Evolutionary conservation across 202 grass and related monocot genomes (phyloP), one percentile per base, ranked within the genome.

Genomic region (Dendrocalamus latiflorus): DNA sequence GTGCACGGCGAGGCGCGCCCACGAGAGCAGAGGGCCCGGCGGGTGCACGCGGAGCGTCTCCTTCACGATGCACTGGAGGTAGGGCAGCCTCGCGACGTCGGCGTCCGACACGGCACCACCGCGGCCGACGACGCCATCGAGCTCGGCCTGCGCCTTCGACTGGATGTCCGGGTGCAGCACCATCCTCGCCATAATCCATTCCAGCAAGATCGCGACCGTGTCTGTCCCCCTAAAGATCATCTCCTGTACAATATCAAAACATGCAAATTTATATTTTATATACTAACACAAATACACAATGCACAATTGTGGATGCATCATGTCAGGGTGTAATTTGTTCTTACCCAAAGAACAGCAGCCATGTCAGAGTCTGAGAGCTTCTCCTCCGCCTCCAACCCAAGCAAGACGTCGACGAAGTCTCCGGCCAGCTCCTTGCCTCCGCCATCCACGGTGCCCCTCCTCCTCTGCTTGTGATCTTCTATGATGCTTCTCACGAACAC

Each of bases 161-260:
- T 97, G 94, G 81, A 97, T 91, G 9, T 91, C 91, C 15, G 78
- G 89, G 84, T 97, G 91, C 63, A 91, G 70, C 71, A 91, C 86
- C 91, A 93, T 97, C 81, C 94, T 75, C 61, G 91, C 94, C 81
- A 93, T 90, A 14, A 93, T 84, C 94, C 94, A 97, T 78, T 97
- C 94, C 89, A 97, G 59, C 75, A 97, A 26, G 75, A 97, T 91
- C n/a, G 94, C 94, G n/a, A 97, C 94, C 28, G 94, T 97, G 81
- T 93, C 94, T 0, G 91, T 90, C 33, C 94, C 94, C 50, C 94
- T 80, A 14, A 97, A 97, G 71, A 97, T 93, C 91, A 93, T 97
- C 76, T 97, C 94, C 94, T 97, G 81, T 45, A 76, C n/a, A 47
- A 80, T 54, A 41, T 5, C 43, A 7, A 25, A 22, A 8, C 20